Base-by-base conservation (phyloP, 495 filamentous ascomycete genomes). In the Penicillium antarcticum region DNA sequence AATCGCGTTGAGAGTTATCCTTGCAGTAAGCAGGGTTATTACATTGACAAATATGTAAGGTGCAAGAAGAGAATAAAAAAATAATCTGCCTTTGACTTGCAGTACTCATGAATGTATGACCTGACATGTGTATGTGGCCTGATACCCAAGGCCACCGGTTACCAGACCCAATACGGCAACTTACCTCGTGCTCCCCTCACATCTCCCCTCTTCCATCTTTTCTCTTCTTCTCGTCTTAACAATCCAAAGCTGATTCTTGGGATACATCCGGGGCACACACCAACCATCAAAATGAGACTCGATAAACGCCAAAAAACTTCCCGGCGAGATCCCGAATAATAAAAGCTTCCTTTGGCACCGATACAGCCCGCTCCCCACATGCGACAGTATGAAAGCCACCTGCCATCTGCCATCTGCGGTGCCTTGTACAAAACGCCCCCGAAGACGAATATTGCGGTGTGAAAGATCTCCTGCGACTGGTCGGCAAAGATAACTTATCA, bases 331-430 rank as follows among this genome's bases (percentile, higher is more conserved):
- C 9, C 18, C 9, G 14, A 10, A 21, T 10, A 9, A n/a, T n/a
- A 43, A 17, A 48, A 21, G 36, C 45, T 29, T 47, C 44, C 29
- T 23, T 34, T 52, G 51, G 51, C 50, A 50, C 47, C 51, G 26
- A 29, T 29, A 29, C 26, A 45, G 31, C 32, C 11, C 26, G 16
- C 36, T 14, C 14, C 42, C 58, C 58, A 33, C 44, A 62, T 49
- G 55, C 58, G 26, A 55, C 51, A 41, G 51, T 17, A 19, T 31
- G 13, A 26, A 55, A 60, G 60, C 61, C 60, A 45, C 41, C 37
- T 55, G 56, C 51, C 48, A 7, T 12, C 36, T 39, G 18, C 36
- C 18, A 14, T 38, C 35, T 23, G 21, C 21, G 4, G 26, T 9
- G 46, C 26, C 26, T 33, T 34, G 3, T 48, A 31, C 43, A 5